Evolutionary conservation across 345 rosid species (phyloP).

Genomic region (Acer negundo): DNA sequence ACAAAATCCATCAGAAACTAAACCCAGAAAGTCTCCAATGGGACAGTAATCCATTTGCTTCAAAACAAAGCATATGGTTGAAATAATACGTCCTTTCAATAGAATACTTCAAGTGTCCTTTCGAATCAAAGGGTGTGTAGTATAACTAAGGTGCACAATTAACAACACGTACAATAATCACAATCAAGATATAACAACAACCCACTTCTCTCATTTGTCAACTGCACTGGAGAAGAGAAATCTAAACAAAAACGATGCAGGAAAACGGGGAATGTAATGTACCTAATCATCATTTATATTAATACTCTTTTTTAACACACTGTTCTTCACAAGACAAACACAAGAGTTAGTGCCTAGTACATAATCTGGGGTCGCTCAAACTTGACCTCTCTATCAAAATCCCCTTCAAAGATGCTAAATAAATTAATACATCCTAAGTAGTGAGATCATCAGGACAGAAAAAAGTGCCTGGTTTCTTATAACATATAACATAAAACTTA

Average conservation of each 20-base stretch:
- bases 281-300: constrained; percentile 12
- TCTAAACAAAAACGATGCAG: background rate
- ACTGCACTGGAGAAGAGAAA: background rate
- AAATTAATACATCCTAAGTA: constrained; percentile 27
- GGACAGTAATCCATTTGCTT: no score
- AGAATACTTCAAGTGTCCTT: no score
- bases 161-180: background rate
- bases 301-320: constrained; percentile 1
- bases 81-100: no score
- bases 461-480: constrained; percentile 34
- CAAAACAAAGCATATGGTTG: no score
- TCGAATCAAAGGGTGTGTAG: no score
- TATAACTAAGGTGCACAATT: no score
- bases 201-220: background rate
- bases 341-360: constrained; percentile 9
- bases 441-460: constrained; percentile 37
- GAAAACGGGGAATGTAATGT: background rate
- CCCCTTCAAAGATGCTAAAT: constrained; percentile 25
- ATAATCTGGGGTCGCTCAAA: constrained; percentile 21
- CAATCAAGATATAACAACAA: background rate
- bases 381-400: constrained; percentile 31
- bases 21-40: no score
- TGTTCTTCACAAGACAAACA: constrained; percentile 16
- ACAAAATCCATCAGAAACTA: no score
- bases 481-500: constrained; percentile 24